Percentiles rank a stretch among this genome's conserved stretches.
phyloP scores from a whole-genome alignment of 2,329 filamentous ascomycete genomes.

The Coleophoma cylindrospora region DNA sequence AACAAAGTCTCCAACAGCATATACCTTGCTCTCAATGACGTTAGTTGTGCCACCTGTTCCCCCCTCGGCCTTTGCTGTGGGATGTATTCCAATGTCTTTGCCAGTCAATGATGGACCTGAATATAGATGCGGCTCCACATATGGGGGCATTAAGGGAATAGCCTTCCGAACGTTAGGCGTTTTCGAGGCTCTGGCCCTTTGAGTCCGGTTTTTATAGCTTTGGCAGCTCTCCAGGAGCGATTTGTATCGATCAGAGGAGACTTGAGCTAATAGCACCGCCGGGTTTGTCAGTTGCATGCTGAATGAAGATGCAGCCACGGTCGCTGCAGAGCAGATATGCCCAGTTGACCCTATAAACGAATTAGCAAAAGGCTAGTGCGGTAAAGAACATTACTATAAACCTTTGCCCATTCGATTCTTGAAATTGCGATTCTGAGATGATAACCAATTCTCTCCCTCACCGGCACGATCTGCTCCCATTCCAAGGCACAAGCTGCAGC shows the following conservation, averaged over 20 bases:
- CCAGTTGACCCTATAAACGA: slow-evolving; percentile 32
- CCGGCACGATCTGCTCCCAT: slow-evolving; percentile 35
- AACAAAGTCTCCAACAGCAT: slow-evolving; percentile 37
- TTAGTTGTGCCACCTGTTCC: background rate
- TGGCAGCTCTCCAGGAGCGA: background rate
- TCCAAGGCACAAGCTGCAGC: slow-evolving; percentile 40
- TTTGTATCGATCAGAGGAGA: background rate
- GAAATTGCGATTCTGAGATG: slow-evolving; percentile 41
- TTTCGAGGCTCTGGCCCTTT: background rate
- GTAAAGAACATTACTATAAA: slow-evolving; percentile 4
- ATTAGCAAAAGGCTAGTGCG: background rate
- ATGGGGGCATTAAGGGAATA: background rate
- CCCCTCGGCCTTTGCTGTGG: slow-evolving; percentile 8
- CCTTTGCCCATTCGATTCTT: slow-evolving; percentile 39
- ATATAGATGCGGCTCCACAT: slow-evolving; percentile 1
- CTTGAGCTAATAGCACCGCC: slow-evolving; percentile 22
- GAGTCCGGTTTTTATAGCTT: background rate
- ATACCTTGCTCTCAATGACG: slow-evolving; percentile 30
- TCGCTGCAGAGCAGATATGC: slow-evolving; percentile 37
- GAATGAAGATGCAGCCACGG: slow-evolving; percentile 41
- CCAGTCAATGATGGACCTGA: slow-evolving; percentile 1
- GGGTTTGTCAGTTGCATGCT: slow-evolving; percentile 37
- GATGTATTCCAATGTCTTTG: slow-evolving; percentile 9
- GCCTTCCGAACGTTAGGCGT: background rate
- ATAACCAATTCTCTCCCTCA: slow-evolving; percentile 37